Conservation (phyloP, 257 asterid species). For the Nicotiana sylvestris region DNA sequence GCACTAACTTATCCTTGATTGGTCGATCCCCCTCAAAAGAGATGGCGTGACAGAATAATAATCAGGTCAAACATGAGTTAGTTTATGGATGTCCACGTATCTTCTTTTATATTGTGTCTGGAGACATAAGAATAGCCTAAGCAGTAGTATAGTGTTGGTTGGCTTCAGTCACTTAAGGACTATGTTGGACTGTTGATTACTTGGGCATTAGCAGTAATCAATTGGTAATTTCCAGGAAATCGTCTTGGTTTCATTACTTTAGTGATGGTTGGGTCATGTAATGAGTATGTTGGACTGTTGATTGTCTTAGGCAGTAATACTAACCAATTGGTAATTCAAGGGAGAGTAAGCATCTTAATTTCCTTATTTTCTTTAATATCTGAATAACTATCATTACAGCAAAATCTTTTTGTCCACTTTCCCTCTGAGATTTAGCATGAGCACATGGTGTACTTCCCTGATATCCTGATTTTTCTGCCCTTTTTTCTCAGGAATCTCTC, state of each 20-base stretch:
- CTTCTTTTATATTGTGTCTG: background rate
- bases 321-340: background rate
- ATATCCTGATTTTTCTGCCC: background rate
- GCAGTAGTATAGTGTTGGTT: background rate
- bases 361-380: background rate
- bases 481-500: conserved; percentile 50
- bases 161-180: background rate
- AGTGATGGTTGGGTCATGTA: background rate
- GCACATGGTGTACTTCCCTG: background rate
- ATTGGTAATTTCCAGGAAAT: background rate
- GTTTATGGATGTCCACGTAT: background rate
- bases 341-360: background rate
- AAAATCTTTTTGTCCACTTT: background rate
- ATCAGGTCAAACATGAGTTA: background rate
- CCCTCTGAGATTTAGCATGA: conserved; percentile 3
- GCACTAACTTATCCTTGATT: background rate
- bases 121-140: background rate
- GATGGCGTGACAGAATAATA: background rate
- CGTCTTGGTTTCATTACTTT: too few relatives aligned
- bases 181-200: background rate
- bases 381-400: too few relatives aligned
- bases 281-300: background rate
- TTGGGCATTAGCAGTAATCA: too few relatives aligned
- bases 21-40: background rate
- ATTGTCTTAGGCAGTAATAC: background rate